Conservation (phyloP, 1,139 yeast species). For the Suhomyces terraborum region DNA sequence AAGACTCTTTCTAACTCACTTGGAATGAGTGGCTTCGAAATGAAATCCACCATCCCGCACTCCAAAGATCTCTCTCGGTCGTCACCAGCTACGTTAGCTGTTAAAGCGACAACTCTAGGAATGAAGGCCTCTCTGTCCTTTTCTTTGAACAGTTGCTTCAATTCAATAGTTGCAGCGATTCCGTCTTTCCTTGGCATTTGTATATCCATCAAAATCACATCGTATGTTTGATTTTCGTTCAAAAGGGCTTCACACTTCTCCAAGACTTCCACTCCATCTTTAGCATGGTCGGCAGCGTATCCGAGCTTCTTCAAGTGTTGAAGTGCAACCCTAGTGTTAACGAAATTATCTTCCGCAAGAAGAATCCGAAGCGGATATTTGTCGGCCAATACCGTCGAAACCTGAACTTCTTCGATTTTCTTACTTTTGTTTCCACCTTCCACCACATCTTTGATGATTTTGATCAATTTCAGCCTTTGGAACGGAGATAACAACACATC, state of each 20-base stretch:
- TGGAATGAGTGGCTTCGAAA: conserved; percentile 58
- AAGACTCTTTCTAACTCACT: conserved; percentile 42
- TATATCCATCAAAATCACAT: conserved; percentile 55
- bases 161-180: conserved; percentile 46
- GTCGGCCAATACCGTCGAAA: conserved; percentile 18
- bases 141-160: conserved; percentile 25
- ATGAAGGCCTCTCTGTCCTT: conserved; percentile 31
- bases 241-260: conserved; percentile 37
- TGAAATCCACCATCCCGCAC: conserved; percentile 58
- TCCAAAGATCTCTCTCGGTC: conserved; percentile 50
- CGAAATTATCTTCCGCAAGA: conserved; percentile 55
- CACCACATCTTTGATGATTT: conserved; percentile 17
- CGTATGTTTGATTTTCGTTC: conserved; percentile 41
- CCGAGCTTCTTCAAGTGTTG: conserved; percentile 56
- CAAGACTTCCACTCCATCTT: conserved; percentile 54
- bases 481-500: conserved; percentile 39
- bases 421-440: conserved; percentile 1
- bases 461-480: conserved; percentile 30
- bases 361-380: conserved; percentile 47
- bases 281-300: conserved; percentile 56
- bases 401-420: background rate
- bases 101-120: conserved; percentile 52
- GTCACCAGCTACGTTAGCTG: conserved; percentile 61
- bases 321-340: conserved; percentile 53
- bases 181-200: conserved; percentile 61